Percentiles rank a stretch among this genome's conserved stretches.
Evolutionary conservation across 306 rosid genomes (phyloP).

Genomic region (Parietaria judaica): DNA sequence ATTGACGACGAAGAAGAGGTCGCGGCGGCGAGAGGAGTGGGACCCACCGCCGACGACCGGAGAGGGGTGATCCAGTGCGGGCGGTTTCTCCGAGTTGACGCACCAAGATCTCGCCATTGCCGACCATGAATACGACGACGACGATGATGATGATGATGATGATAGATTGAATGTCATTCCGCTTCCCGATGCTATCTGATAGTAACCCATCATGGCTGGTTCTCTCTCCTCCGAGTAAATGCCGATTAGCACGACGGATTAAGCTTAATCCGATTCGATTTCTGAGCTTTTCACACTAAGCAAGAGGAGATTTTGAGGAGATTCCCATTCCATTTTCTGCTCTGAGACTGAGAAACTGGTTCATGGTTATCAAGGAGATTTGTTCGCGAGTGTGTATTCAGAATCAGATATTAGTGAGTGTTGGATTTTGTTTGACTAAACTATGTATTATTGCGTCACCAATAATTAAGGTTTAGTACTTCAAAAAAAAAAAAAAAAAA

Average conservation of each 20-base stretch:
- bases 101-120: slow-evolving; percentile 39
- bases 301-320: background rate
- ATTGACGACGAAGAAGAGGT: slow-evolving; percentile 90
- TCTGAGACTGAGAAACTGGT: background rate
- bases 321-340: background rate
- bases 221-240: background rate
- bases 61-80: slow-evolving; percentile 40
- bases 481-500: too few relatives aligned
- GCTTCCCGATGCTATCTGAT: slow-evolving; percentile 49
- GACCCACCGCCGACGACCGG: slow-evolving; percentile 34
- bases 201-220: slow-evolving; percentile 11
- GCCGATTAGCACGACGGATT: too few relatives aligned
- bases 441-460: background rate
- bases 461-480: too few relatives aligned
- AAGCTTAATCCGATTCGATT: background rate
- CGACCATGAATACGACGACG: background rate
- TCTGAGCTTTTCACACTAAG: background rate
- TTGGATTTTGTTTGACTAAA: background rate
- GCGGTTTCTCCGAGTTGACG: slow-evolving; percentile 56
- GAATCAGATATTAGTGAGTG: too few relatives aligned
- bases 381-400: too few relatives aligned
- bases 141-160: background rate
- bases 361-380: background rate
- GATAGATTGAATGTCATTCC: slow-evolving; percentile 17
- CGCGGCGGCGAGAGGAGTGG: slow-evolving; percentile 44